Conservation (phyloP, 2,329 filamentous ascomycete genomes). For the Aspergillaceae sp. region DNA sequence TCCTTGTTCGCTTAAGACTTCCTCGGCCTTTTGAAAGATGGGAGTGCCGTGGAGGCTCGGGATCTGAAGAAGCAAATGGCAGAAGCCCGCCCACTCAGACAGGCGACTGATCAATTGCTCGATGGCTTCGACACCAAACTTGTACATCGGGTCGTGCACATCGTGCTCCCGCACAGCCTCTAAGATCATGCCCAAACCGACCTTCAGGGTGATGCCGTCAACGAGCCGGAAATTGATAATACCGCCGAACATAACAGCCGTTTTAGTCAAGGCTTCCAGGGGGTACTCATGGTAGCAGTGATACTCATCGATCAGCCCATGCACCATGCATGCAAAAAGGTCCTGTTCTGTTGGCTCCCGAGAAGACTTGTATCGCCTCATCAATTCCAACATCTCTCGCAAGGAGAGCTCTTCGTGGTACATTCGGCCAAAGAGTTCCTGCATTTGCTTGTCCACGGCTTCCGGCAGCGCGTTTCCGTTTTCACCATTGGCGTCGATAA, state of each 20-base stretch:
- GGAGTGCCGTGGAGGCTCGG: constrained; percentile 76
- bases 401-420: constrained; percentile 86
- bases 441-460: constrained; percentile 82
- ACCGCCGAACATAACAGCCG: constrained; percentile 89
- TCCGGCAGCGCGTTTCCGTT: constrained; percentile 72
- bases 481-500: constrained; percentile 77
- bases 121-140: constrained; percentile 90
- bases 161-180: constrained; percentile 83
- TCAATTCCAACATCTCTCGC: constrained; percentile 71
- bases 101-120: constrained; percentile 78
- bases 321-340: constrained; percentile 96
- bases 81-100: constrained; percentile 92
- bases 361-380: constrained; percentile 83
- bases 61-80: constrained; percentile 73
- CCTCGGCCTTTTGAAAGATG: constrained; percentile 72
- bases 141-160: constrained; percentile 87
- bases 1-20: constrained; percentile 64
- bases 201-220: constrained; percentile 79
- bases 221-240: constrained; percentile 92
- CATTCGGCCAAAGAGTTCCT: constrained; percentile 96
- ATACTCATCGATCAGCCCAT: constrained; percentile 95
- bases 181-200: constrained; percentile 95
- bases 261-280: constrained; percentile 89
- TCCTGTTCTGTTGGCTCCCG: constrained; percentile 79
- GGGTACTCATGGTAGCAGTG: constrained; percentile 93